Conservation (phyloP, 1,284 basidiomycete genomes). For the Singerocomus inundabilis region DNA sequence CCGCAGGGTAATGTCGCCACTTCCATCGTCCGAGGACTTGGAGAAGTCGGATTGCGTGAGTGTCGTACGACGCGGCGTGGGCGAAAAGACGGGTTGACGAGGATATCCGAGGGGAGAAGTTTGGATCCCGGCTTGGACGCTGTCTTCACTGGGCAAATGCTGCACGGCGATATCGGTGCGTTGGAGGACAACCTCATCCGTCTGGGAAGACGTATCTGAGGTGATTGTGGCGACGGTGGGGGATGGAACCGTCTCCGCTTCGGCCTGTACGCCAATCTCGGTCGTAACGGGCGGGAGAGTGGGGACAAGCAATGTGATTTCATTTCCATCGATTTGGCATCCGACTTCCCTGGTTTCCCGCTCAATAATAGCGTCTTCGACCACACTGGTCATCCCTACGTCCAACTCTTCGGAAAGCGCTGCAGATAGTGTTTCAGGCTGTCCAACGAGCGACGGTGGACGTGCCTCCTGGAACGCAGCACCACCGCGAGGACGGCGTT, state of each 20-base stretch:
- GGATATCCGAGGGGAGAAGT: slow-evolving; percentile 28
- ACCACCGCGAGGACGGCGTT: slow-evolving; percentile 57
- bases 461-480: slow-evolving; percentile 63
- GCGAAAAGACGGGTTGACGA: slow-evolving; percentile 23
- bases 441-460: slow-evolving; percentile 65
- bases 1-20: slow-evolving; percentile 44
- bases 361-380: slow-evolving; percentile 42
- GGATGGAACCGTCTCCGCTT: slow-evolving; percentile 22
- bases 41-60: slow-evolving; percentile 46
- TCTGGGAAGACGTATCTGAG: slow-evolving; percentile 52
- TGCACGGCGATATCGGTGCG: slow-evolving; percentile 43
- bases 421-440: slow-evolving; percentile 56
- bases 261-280: slow-evolving; percentile 35
- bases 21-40: slow-evolving; percentile 38
- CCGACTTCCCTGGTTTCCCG: slow-evolving; percentile 60
- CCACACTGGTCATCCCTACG: slow-evolving; percentile 47
- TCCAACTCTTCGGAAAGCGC: slow-evolving; percentile 58
- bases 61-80: slow-evolving; percentile 41
- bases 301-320: slow-evolving; percentile 28
- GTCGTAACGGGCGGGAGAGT: slow-evolving; percentile 32
- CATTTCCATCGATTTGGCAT: slow-evolving; percentile 55
- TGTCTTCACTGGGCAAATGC: slow-evolving; percentile 30
- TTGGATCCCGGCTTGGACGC: slow-evolving; percentile 41
- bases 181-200: slow-evolving; percentile 38
- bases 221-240: slow-evolving; percentile 15